Base-by-base conservation (phyloP, 768 basidiomycete species). In the Lepiota subincarnata region DNA sequence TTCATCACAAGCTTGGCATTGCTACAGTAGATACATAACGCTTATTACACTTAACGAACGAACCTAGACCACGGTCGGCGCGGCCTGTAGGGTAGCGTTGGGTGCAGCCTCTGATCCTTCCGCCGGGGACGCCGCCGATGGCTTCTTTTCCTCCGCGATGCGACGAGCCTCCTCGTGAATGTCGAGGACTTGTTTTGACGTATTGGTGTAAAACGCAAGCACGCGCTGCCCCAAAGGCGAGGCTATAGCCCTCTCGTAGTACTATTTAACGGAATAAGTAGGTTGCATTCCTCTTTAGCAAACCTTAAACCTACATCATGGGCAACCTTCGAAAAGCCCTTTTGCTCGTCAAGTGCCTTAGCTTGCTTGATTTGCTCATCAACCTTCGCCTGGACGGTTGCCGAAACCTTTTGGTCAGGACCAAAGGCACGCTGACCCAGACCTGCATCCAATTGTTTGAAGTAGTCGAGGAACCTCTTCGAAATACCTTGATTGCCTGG, bases 121-220 rank as follows among this genome's bases (percentile, higher is more conserved):
- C 4, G 62, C 42, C 10, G 62, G 28, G 10, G n/a, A n/a, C n/a
- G 61, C 47, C 18, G 57, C 39, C 24, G 59, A 57, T 1, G 66
- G 53, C 62, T 87, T 85, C 59, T 88, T 79, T 51, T 74, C 68
- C 22, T 77, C 78, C 22, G 84, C 82, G 62, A 98, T 91, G 26
- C 95, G 83, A 55, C 77, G 74, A 1, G 95, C 95, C 70, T 98
- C 95, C 63, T 94, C 91, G 64, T 97, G 94, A 44, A 98, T 94
- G 64, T 98, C 94, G 16, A 79, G 62, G 22, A 92, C 85, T 68
- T 95, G 90, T 73, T 97, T 98, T 16, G 85, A 77, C 6, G 92
- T 95, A 40, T 72, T 70, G 12, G 95, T 96, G 75, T 97, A 98
- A 75, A 97, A 98, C 1, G 70, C 62, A 24, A 73, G 69, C 54